These are phyloP conservation scores for Tylopilus sp. DNA, from an alignment of 768 basidiomycete species.

Conservation along the genomic window DNA sequence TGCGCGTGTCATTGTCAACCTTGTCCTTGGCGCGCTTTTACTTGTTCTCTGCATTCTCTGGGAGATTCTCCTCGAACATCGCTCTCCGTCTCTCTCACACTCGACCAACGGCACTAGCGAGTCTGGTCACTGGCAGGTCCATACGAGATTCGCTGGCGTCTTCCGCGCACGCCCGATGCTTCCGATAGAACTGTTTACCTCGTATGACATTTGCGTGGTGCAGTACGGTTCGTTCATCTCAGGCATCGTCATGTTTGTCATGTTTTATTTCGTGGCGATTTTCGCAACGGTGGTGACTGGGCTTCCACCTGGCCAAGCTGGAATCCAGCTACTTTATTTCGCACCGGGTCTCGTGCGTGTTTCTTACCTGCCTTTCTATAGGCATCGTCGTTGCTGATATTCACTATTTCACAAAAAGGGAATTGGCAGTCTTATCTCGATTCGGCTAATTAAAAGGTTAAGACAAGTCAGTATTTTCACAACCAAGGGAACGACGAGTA, in stretches of 20 bases:
- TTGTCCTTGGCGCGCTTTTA: slow-evolving; percentile 43
- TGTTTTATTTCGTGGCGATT: slow-evolving; percentile 54
- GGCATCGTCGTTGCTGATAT: background rate
- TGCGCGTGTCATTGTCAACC: slow-evolving; percentile 44
- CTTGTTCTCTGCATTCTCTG: slow-evolving; percentile 40
- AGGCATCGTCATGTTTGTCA: slow-evolving; percentile 49
- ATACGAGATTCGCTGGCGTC: slow-evolving; percentile 8
- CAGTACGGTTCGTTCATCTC: slow-evolving; percentile 38
- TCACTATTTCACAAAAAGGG: slow-evolving; percentile 29
- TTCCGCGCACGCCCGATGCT: slow-evolving; percentile 41
- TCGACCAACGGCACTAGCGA: background rate
- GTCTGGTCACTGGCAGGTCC: background rate
- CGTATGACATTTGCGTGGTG: slow-evolving; percentile 39
- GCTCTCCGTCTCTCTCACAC: background rate
- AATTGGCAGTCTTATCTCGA: slow-evolving; percentile 33
- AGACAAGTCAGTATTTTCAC: slow-evolving; percentile 40
- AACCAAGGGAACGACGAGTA: background rate
- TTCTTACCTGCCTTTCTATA: background rate
- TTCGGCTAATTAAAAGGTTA: slow-evolving; percentile 31
- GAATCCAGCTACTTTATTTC: slow-evolving; percentile 50
- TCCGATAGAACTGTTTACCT: slow-evolving; percentile 43
- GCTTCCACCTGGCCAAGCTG: slow-evolving; percentile 37
- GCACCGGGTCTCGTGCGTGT: slow-evolving; percentile 44
- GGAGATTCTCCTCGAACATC: slow-evolving; percentile 40
- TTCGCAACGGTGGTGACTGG: slow-evolving; percentile 48